These are phyloP conservation scores for Cyclaneusma minus DNA, from an alignment of 2,329 filamentous ascomycete genomes.

Conservation along the genomic window DNA sequence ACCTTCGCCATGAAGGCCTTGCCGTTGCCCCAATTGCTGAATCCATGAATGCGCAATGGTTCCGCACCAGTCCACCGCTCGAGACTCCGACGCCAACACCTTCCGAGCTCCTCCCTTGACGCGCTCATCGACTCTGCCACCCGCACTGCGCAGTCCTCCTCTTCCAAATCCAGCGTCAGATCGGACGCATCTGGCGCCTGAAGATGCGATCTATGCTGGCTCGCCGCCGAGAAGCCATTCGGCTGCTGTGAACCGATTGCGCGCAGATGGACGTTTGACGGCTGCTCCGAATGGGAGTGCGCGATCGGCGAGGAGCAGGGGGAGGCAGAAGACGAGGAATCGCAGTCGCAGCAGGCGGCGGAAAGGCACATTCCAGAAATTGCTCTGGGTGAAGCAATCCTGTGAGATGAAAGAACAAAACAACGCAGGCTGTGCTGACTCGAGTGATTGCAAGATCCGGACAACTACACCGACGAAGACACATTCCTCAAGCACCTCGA, in stretches of 20 bases:
- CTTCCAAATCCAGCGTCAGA: constrained; percentile 25
- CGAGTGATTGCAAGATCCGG: constrained; percentile 66
- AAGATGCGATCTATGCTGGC: constrained; percentile 60
- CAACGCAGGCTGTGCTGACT: constrained; percentile 8
- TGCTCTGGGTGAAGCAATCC: constrained; percentile 95
- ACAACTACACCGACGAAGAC: constrained; percentile 95
- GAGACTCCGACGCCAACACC: neutral
- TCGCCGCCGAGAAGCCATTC: constrained; percentile 40
- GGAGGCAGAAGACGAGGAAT: constrained; percentile 13
- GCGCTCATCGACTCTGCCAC: constrained; percentile 12
- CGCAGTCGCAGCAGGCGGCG: constrained; percentile 42
- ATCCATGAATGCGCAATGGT: constrained; percentile 3
- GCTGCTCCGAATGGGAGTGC: constrained; percentile 5
- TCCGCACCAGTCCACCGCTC: constrained; percentile 1
- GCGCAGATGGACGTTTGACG: constrained; percentile 22
- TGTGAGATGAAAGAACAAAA: constrained; percentile 31
- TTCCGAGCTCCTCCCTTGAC: constrained; percentile 10
- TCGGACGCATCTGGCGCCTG: constrained; percentile 60
- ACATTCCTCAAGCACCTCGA: constrained; percentile 95
- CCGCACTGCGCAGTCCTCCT: constrained; percentile 2
- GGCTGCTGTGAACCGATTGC: constrained; percentile 22
- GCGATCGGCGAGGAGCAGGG: constrained; percentile 8
- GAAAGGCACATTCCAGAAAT: constrained; percentile 77
- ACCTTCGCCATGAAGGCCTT: constrained; percentile 2
- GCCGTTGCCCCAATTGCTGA: constrained; percentile 1